Evolutionary conservation across 805 yeast species (phyloP), one percentile per base, ranked within the genome.

Genomic region (Candida lessepsii): DNA sequence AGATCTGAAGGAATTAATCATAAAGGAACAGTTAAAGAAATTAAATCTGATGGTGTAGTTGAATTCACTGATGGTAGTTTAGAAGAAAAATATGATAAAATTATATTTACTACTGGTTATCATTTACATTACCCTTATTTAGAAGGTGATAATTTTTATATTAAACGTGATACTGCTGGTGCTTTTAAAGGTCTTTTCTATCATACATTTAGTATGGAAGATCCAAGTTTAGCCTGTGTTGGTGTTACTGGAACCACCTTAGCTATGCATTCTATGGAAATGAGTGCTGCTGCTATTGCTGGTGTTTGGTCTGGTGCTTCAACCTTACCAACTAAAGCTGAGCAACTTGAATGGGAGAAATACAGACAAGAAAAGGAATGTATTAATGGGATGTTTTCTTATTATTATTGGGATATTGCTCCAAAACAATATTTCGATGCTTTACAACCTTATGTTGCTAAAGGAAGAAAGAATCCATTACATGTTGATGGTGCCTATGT

Each of bases 91-190:
- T 51, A 65, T 40, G 80, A 74, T 49, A 56, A 55, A 30, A 57
- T 76, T 13, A 45, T 76, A 2, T 63, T 71, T 41, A 72, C 80
- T 9, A 76, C 82, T 0, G 82, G 82, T 1, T 76, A 72, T 47
- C 73, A 70, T 44, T 67, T 62, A 44, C 64, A 71, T 47, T 64
- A 62, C 45, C 77, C 78, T 23, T 71, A 74, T 44, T 59, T 61
- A 18, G 35, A 51, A 33, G 45, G 59, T 38, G 36, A 54, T 39
- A 25, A 16, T 3, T 15, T 16, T 15, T 19, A 30, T 9, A 9
- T 18, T 4, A 15, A n/a, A 45, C 35, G 57, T 29, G 55, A 60
- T 11, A 52, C 57, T 1, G 49, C 58, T 4, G 55, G 58, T 20
- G 15, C 52, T 48, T 40, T 61, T 41, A 54, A 75, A 41, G 71